Evolutionary conservation across 495 filamentous ascomycete genomes (phyloP).

Genomic region (Chaetomium cochliodes): DNA sequence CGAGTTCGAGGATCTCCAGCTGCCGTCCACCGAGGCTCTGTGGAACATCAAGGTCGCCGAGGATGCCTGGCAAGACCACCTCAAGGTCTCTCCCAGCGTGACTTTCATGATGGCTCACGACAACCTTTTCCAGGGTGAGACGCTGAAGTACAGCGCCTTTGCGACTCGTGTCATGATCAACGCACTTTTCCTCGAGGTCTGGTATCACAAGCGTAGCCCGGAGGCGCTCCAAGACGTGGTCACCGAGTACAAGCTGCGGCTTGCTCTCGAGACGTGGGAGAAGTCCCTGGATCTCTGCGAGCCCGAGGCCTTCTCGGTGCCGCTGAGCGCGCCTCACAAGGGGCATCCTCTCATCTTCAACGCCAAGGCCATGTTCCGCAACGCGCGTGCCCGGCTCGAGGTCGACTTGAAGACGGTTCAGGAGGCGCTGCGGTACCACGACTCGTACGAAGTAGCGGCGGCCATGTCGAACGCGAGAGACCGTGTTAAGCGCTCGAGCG

Average conservation of each 20-base stretch:
- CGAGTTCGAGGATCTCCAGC: slow-evolving; percentile 88
- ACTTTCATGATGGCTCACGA: slow-evolving; percentile 94
- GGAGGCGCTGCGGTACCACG: slow-evolving; percentile 94
- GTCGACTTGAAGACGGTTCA: slow-evolving; percentile 95
- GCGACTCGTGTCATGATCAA: slow-evolving; percentile 99
- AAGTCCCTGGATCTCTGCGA: slow-evolving; percentile 92
- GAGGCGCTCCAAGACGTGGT: slow-evolving; percentile 95
- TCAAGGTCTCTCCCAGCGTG: slow-evolving; percentile 65
- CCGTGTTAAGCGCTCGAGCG: slow-evolving; percentile 87
- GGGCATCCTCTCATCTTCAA: slow-evolving; percentile 99
- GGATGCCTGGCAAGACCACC: slow-evolving; percentile 79
- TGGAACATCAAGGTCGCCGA: slow-evolving; percentile 86
- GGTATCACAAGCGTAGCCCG: slow-evolving; percentile 96
- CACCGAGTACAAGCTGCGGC: slow-evolving; percentile 95
- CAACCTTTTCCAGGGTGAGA: slow-evolving; percentile 89
- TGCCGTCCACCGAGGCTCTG: slow-evolving; percentile 90
- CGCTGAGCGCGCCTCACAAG: slow-evolving; percentile 91
- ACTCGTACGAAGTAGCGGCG: slow-evolving; percentile 91
- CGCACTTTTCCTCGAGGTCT: slow-evolving; percentile 95
- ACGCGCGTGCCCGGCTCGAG: slow-evolving; percentile 86
- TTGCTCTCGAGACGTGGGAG: slow-evolving; percentile 97
- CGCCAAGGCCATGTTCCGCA: slow-evolving; percentile 95
- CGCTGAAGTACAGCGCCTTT: slow-evolving; percentile 92
- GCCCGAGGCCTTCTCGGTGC: slow-evolving; percentile 84
- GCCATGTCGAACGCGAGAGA: slow-evolving; percentile 94